Evolutionary conservation across 306 rosid genomes (phyloP).

Genomic region (Glycine soja): DNA sequence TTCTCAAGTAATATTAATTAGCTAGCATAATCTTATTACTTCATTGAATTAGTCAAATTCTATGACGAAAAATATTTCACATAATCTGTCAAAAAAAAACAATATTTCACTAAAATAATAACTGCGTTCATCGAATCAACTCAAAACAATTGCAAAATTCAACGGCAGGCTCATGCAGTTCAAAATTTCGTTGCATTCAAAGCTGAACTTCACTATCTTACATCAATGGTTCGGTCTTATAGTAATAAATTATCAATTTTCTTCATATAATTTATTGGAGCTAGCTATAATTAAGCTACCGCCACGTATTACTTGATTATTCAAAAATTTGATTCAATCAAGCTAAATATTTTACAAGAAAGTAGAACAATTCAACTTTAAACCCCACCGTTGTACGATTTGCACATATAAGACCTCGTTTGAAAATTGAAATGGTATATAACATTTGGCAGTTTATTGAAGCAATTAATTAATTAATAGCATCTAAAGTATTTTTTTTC

Average conservation of each 20-base stretch:
- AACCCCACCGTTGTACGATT: constrained; percentile 14
- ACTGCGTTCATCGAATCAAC: neutral
- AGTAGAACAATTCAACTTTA: constrained; percentile 37
- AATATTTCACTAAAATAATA: neutral
- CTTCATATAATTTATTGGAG: neutral
- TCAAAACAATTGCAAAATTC: neutral
- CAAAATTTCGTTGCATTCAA: neutral
- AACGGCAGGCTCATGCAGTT: constrained; percentile 3
- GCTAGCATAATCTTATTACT: constrained; percentile 17
- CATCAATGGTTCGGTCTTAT: neutral
- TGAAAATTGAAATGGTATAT: neutral
- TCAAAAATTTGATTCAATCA: constrained; percentile 30
- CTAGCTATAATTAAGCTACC: neutral
- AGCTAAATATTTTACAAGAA: neutral
- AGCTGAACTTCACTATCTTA: neutral
- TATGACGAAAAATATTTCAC: neutral
- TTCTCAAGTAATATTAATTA: constrained; percentile 20
- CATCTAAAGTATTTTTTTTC: neutral
- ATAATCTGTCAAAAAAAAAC: too few species aligned
- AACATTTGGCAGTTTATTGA: constrained; percentile 4
- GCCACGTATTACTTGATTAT: constrained; percentile 39
- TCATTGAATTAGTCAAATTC: constrained; percentile 43
- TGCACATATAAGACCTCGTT: neutral
- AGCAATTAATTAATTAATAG: neutral
- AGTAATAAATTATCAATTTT: neutral